These are phyloP conservation scores for Oryza punctata DNA, from an alignment of 176 grass and related monocot species.

Conservation along the genomic window DNA sequence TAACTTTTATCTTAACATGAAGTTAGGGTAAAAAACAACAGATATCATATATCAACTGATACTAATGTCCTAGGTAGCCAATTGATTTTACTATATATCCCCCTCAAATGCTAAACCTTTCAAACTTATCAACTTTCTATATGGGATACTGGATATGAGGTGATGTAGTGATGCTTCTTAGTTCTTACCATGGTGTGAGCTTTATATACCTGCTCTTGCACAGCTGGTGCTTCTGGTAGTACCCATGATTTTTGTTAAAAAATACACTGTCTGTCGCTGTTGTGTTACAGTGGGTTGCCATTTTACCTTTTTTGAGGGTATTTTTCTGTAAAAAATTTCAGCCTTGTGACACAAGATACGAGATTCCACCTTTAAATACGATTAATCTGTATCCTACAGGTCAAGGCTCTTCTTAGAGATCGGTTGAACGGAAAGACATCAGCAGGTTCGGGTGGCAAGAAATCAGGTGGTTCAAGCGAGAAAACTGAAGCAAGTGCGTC, in stretches of 20 bases:
- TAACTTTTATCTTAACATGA: constrained; percentile 15
- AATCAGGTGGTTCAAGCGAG: constrained; percentile 70
- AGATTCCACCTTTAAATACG: neutral
- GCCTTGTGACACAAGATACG: neutral
- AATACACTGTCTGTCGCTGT: neutral
- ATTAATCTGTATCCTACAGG: constrained; percentile 41
- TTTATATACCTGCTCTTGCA: neutral
- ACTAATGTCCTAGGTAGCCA: neutral
- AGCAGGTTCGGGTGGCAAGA: constrained; percentile 71
- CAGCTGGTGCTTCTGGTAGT: neutral
- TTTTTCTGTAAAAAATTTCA: neutral
- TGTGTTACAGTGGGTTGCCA: constrained; percentile 4
- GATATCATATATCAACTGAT: neutral
- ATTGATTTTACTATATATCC: neutral
- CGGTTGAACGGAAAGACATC: constrained; percentile 74
- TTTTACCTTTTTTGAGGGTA: neutral
- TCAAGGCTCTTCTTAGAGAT: constrained; percentile 89
- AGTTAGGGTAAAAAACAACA: neutral
- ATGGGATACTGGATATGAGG: neutral
- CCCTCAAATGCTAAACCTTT: neutral
- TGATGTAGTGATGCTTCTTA: neutral
- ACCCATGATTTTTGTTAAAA: neutral
- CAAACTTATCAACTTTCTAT: neutral
- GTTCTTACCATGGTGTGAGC: neutral
- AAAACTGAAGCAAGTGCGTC: constrained; percentile 86